Base-by-base conservation (phyloP, 768 basidiomycete genomes). In the Kwoniella heveanensis region DNA sequence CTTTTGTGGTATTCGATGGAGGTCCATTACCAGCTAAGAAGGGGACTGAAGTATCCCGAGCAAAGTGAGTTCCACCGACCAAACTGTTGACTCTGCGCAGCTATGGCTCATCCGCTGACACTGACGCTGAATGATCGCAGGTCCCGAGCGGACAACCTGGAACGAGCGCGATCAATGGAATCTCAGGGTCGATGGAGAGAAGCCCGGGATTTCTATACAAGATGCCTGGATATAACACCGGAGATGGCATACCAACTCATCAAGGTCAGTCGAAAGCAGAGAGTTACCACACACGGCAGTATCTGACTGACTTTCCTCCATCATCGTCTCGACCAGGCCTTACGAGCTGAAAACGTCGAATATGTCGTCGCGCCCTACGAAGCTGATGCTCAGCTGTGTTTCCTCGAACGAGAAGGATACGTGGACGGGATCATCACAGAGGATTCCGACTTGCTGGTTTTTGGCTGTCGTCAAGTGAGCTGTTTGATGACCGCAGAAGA, bases 341-440 rank as follows among this genome's bases (percentile, higher is more conserved):
- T 99, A 30, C 85, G 85, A 52, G 90, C 89, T 12, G 94, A 96
- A 74, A 81, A 82, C 19, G 85, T 98, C 8, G 77, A 85, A 21
- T 96, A 95, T 76, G 83, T 98, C 39, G 96, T 98, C 19, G 95
- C 96, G 3, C 96, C 96, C 0, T 99, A 98, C 79, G 96, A 99
- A 83, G 96, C 96, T 0, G 96, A 99, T 74, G 92, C 96, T 1
- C 96, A 99, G 79, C 85, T 99, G 60, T 89, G 91, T 49, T 97
- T 89, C 80, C 85, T 99, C 48, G 96, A 98, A 76, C 86, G 86
- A 53, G 79, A 83, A 47, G 91, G 91, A 19, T 72, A 90, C 32
- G 90, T 92, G 44, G 89, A 94, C 77, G 96, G 88, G 1, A 88
- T 99, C 78, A 85, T 99, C 69, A 98, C 96, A 1, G 96, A 99